Percentiles rank a stretch among this genome's conserved stretches.
phyloP scores from a whole-genome alignment of 1,284 basidiomycete species.

The Sanghuangporus baumii region DNA sequence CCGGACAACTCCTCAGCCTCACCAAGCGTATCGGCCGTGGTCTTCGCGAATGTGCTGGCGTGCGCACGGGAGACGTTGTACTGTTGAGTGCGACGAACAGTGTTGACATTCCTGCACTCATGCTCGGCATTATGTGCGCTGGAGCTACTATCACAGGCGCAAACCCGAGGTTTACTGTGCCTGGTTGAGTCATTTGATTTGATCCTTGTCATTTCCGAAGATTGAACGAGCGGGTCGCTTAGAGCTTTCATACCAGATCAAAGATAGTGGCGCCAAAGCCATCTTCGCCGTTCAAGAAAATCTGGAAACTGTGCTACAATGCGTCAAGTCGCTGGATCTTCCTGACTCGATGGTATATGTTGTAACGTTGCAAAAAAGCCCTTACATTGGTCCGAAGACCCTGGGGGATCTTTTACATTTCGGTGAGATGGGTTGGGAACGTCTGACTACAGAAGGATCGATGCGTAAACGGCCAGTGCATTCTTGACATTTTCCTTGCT shows the following conservation, averaged over 20 bases:
- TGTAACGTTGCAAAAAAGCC: conserved; percentile 1
- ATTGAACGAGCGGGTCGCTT: not conserved
- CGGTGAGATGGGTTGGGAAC: conserved; percentile 17
- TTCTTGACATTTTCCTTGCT: not conserved
- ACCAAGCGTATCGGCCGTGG: conserved; percentile 15
- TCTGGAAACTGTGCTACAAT: conserved; percentile 9
- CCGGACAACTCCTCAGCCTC: conserved; percentile 10
- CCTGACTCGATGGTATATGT: conserved; percentile 13
- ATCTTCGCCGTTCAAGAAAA: conserved; percentile 15
- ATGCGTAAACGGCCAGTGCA: conserved; percentile 11
- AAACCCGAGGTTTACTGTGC: conserved; percentile 14
- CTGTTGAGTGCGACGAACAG: conserved; percentile 16
- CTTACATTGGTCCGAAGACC: conserved; percentile 10
- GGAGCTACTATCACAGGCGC: conserved; percentile 18
- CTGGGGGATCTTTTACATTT: conserved; percentile 14
- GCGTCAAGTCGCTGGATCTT: conserved; percentile 9
- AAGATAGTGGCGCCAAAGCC: conserved; percentile 17
- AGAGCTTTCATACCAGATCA: conserved; percentile 19
- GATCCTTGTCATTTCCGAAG: not conserved
- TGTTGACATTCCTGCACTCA: conserved; percentile 16
- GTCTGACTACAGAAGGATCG: conserved; percentile 4
- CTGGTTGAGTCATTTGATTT: not conserved
- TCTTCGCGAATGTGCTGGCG: conserved; percentile 10
- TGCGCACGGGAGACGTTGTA: conserved; percentile 17
- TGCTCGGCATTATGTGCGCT: conserved; percentile 18